phyloP scores from a whole-genome alignment of 257 asterid species.

The Ophiorrhiza pumila region DNA sequence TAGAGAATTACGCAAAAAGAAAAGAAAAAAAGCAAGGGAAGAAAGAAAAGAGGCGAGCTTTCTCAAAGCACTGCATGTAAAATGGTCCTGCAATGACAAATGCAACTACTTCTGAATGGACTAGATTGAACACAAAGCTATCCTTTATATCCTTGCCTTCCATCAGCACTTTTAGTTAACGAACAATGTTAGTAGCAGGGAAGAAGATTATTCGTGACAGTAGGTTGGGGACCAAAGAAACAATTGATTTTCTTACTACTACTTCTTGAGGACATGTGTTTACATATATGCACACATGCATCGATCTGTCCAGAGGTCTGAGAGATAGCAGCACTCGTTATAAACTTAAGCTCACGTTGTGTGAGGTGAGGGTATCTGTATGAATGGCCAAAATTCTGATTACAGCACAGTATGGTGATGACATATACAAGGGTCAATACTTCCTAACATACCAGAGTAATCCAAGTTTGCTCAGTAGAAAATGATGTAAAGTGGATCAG shows the following conservation, averaged over 20 bases:
- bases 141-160: not conserved
- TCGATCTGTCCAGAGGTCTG: not conserved
- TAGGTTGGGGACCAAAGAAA: not conserved
- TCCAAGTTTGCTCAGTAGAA: not conserved
- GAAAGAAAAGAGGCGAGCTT: too few species aligned
- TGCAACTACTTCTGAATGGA: too few species aligned
- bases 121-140: not conserved
- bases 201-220: too few species aligned
- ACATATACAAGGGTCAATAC: not conserved
- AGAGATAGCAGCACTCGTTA: not conserved
- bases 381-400: not conserved
- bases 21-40: too few species aligned
- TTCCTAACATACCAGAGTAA: conserved; percentile 3
- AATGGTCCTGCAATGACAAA: too few species aligned
- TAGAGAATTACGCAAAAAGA: too few species aligned
- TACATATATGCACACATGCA: not conserved
- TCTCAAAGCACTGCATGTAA: too few species aligned
- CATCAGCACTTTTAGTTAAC: not conserved
- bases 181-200: not conserved
- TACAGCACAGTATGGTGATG: not conserved
- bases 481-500: not conserved
- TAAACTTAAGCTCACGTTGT: not conserved
- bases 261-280: not conserved
- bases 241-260: too few species aligned
- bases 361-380: not conserved